Evolutionary conservation across 768 basidiomycete species (phyloP).

Genomic region (Tylopilus cervinicoccineus): DNA sequence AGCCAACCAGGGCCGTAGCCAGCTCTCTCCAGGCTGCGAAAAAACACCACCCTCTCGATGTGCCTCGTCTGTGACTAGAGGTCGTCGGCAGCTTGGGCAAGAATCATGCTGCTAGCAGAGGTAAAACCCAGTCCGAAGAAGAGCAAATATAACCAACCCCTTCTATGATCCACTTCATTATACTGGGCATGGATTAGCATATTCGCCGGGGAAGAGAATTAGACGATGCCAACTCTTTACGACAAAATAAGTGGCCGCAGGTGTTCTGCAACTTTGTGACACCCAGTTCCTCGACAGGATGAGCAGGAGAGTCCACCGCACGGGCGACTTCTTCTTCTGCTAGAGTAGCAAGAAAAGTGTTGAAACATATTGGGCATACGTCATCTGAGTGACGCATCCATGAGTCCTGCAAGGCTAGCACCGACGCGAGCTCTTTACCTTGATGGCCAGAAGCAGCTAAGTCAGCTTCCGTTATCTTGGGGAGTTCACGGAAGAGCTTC

Average conservation of each 20-base stretch:
- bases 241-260: constrained; percentile 74
- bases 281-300: constrained; percentile 64
- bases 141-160: constrained; percentile 40
- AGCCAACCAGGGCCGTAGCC: constrained; percentile 23
- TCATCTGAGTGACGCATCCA: constrained; percentile 44
- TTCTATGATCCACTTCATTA: constrained; percentile 57
- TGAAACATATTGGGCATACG: constrained; percentile 73
- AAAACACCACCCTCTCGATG: constrained; percentile 9
- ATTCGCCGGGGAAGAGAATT: constrained; percentile 1
- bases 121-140: constrained; percentile 7
- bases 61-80: constrained; percentile 32
- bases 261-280: constrained; percentile 55
- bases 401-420: neutral
- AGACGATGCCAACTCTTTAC: constrained; percentile 59
- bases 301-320: constrained; percentile 77
- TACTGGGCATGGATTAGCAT: constrained; percentile 39
- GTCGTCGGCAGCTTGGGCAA: constrained; percentile 61
- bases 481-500: constrained; percentile 43
- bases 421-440: constrained; percentile 33
- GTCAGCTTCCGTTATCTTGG: constrained; percentile 48
- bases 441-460: constrained; percentile 43
- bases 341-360: constrained; percentile 59
- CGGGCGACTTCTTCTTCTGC: constrained; percentile 71
- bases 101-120: constrained; percentile 47
- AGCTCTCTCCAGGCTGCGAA: constrained; percentile 8